Evolutionary conservation across 257 asterid species (phyloP).

Genomic region (Galeopsis tetrahit): DNA sequence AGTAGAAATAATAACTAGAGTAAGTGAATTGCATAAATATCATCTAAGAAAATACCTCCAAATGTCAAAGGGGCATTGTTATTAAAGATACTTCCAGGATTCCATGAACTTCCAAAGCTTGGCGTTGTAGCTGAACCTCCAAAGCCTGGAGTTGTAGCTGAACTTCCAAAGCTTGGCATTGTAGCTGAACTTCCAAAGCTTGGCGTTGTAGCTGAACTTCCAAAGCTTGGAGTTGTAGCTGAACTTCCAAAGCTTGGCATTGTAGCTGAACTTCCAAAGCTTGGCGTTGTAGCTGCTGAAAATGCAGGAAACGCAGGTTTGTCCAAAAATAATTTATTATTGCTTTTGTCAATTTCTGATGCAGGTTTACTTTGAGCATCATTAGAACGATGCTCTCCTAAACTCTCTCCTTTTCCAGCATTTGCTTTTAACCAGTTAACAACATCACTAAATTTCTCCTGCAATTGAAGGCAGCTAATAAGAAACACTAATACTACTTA

Average conservation of each 20-base stretch:
- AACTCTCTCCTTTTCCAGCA: conserved; percentile 48
- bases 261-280: conserved; percentile 26
- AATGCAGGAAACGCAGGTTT: conserved; percentile 46
- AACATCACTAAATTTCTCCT: conserved; percentile 90
- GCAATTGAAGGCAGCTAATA: conserved; percentile 39
- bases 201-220: conserved; percentile 38
- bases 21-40: conserved; percentile 15
- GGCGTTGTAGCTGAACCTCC: conserved; percentile 45
- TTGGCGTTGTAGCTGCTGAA: conserved; percentile 42
- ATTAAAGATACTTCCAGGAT: conserved; percentile 43
- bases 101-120: conserved; percentile 53
- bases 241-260: conserved; percentile 46
- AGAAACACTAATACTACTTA: conserved; percentile 11
- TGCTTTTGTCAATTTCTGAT: conserved; percentile 37
- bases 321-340: conserved; percentile 35
- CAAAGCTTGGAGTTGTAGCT: conserved; percentile 39
- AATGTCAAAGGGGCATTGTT: conserved; percentile 48
- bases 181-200: conserved; percentile 46
- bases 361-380: conserved; percentile 44
- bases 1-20: neutral
- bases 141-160: conserved; percentile 40
- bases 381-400: conserved; percentile 35
- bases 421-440: conserved; percentile 86
- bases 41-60: conserved; percentile 50
- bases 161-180: conserved; percentile 42